Percentiles rank a stretch among this genome's conserved stretches.
These are phyloP conservation scores for Mortierella sp. DNA, from an alignment of 371 early-diverging fungal genomes.

Conservation along the genomic window DNA sequence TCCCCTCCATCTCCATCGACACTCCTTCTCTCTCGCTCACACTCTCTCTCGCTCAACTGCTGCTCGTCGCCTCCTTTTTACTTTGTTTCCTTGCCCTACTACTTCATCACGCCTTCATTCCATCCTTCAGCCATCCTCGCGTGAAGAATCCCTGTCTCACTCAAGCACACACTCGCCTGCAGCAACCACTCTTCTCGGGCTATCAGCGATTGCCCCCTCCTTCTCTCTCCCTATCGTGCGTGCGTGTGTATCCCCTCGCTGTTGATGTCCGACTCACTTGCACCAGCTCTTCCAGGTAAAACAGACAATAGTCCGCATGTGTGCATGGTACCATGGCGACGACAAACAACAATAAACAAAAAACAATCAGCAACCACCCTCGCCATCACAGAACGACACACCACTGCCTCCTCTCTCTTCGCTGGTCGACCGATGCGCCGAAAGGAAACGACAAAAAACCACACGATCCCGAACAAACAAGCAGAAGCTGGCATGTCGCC, in stretches of 20 bases:
- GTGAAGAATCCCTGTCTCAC: not conserved
- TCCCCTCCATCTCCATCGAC: not conserved
- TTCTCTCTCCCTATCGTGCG: not conserved
- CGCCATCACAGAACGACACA: not conserved
- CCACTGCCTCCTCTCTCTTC: not conserved
- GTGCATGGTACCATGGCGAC: slow-evolving; percentile 3
- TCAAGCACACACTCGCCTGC: too few species aligned
- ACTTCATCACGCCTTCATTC: not conserved
- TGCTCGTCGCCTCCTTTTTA: not conserved
- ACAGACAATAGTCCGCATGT: not conserved
- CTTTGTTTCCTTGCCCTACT: not conserved
- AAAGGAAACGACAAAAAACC: not conserved
- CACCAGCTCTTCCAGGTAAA: not conserved
- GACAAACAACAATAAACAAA: not conserved
- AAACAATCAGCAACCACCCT: not conserved
- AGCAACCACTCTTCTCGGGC: too few species aligned
- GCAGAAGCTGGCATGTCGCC: not conserved
- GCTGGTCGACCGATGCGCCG: slow-evolving; percentile 5
- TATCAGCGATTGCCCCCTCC: too few species aligned
- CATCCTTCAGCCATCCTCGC: not conserved
- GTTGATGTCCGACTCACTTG: not conserved
- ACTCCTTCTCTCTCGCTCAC: not conserved
- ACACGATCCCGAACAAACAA: slow-evolving; percentile 1
- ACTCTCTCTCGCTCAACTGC: not conserved
- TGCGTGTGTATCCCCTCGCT: too few species aligned